Evolutionary conservation across 352 stramenopile species (phyloP), one percentile per base, ranked within the genome.

Genomic region (Thraustochytrium sp.): DNA sequence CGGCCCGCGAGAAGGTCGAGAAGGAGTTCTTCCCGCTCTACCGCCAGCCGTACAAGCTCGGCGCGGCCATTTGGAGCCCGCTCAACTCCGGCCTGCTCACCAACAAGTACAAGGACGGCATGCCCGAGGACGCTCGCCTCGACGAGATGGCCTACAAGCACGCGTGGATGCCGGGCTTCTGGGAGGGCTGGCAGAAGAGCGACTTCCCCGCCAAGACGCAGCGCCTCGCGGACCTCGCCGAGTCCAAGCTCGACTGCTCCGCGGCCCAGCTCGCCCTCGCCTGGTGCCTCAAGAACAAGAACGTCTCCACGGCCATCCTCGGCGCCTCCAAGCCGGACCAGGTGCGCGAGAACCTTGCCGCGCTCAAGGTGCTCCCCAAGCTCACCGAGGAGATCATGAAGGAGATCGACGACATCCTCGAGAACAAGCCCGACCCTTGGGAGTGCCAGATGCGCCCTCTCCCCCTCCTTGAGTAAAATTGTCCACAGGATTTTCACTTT

Each of bases 31-130:
- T 88, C 64, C 89, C 90, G 48, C 82, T 93, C 76, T 93, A 92
- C 87, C 89, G 90, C 75, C 42, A 86, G 29, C 68, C 56, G 59
- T 92, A 92, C 86, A 91, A 91, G 55, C 88, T 91, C 73, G 91
- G 90, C 13, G 82, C 91, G 37, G 93, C 90, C 2, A 92, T 88
- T 34, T 94, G 89, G 89, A 92, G 88, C 48, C 89, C 90, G 13
- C 82, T 94, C 5, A 88, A 88, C 1, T 91, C 87, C 9, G 91
- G 91, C 34, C 76, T 94, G 18, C 77, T 94, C 2, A 93, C 91
- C 38, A 90, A 90, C 49, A 94, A 94, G 80, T 94, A 94, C 90
- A 92, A 87, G 82, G 89, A 89, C n/a, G 89, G 88, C 1, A 91
- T 92, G 31, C 90, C 90, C 5, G 89, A 90, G 85, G 86, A 75